phyloP scores from a whole-genome alignment of 345 rosid genomes.

The Durio zibethinus region DNA sequence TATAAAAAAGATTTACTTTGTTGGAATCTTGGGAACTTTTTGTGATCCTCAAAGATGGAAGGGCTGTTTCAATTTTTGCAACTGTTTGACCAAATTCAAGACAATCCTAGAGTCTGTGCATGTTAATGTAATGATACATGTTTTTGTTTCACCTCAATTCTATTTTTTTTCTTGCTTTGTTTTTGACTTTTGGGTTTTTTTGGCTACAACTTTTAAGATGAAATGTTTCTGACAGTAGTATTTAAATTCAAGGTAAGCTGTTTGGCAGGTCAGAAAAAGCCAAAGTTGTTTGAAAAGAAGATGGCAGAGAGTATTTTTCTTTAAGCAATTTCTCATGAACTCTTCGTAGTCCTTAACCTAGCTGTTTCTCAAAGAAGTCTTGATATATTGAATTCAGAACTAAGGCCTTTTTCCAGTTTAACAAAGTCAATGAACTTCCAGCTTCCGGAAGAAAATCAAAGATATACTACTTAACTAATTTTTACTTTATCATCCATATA shows the following conservation, averaged over 20 bases:
- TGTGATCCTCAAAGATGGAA: neutral
- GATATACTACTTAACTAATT: neutral
- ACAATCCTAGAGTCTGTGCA: neutral
- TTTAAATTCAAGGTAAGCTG: slow-evolving; percentile 13
- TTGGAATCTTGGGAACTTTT: neutral
- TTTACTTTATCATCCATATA: neutral
- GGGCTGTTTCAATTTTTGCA: neutral
- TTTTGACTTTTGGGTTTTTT: slow-evolving; percentile 6
- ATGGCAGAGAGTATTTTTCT: neutral
- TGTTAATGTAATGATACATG: slow-evolving; percentile 4
- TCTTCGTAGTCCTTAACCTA: neutral
- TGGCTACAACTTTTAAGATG: neutral
- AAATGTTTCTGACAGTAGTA: slow-evolving; percentile 3
- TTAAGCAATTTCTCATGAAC: neutral
- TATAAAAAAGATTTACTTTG: neutral
- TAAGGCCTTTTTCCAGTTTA: neutral
- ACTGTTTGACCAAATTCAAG: slow-evolving; percentile 7
- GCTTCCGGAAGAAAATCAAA: neutral
- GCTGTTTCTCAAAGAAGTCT: neutral
- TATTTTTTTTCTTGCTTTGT: neutral
- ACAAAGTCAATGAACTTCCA: neutral
- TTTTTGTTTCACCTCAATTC: neutral
- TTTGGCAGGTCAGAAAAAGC: slow-evolving; percentile 4
- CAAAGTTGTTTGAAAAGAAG: neutral
- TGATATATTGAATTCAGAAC: neutral